A percentile compares a stretch with the other conserved stretches of the same genome.
These are phyloP conservation scores for Elaeis oleifera DNA, from an alignment of 202 grass and related monocot species.

Conservation along the genomic window DNA sequence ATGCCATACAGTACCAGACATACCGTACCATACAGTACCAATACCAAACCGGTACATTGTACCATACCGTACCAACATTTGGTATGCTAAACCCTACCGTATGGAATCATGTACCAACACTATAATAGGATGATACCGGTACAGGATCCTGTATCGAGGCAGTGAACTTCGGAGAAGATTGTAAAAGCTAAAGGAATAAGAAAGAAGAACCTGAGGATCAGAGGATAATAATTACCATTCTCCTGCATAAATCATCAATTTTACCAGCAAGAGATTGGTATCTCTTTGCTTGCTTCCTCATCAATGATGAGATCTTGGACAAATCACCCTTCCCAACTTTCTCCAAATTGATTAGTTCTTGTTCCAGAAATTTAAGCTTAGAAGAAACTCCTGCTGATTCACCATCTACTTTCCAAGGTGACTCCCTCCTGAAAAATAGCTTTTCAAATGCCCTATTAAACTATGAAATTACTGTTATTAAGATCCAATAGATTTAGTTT, in stretches of 20 bases:
- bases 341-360: conserved; percentile 79
- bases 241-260: conserved; percentile 94
- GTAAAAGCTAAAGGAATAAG: not conserved
- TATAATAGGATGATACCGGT: too few relatives aligned
- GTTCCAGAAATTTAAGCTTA: conserved; percentile 78
- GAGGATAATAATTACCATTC: conserved; percentile 58
- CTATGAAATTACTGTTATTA: too few relatives aligned
- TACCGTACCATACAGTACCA: too few relatives aligned
- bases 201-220: conserved; percentile 17
- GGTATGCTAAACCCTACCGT: too few relatives aligned
- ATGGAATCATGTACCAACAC: too few relatives aligned
- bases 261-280: conserved; percentile 78
- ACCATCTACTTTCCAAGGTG: conserved; percentile 82
- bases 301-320: conserved; percentile 56
- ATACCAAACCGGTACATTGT: too few relatives aligned
- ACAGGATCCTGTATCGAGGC: too few relatives aligned
- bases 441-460: too few relatives aligned
- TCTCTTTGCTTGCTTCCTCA: conserved; percentile 94
- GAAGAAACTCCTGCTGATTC: conserved; percentile 86
- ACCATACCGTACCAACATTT: too few relatives aligned
- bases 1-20: too few relatives aligned
- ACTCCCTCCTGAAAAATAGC: conserved; percentile 63
- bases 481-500: not conserved
- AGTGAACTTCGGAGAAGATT: too few relatives aligned
- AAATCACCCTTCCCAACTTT: conserved; percentile 72